Base-by-base conservation (phyloP, 2,329 filamentous ascomycete species). In the Venturia asperata region DNA sequence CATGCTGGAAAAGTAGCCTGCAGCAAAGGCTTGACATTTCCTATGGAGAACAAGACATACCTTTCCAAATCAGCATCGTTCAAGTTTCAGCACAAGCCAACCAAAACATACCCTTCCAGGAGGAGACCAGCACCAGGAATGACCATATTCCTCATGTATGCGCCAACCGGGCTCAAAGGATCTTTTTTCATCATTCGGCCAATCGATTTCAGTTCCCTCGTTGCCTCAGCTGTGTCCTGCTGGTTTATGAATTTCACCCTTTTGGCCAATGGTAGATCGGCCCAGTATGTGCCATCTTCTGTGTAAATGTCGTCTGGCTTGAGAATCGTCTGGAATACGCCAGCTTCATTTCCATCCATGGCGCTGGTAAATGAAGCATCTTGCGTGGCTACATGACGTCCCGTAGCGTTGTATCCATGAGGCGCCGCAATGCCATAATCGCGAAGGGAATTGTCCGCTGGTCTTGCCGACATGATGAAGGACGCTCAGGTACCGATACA, bases 21-120 rank as follows among this genome's bases (percentile, higher is more conserved):
- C 73, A 96, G 93, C 13, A 97, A 82, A 5, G 92, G 90, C 73
- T 89, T 86, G 69, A 97, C 81, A 77, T 96, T 97, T 66, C 93
- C 93, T 70, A 97, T 97, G 68, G 92, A 97, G 82, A 97, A 97
- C 24, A 97, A 84, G 52, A 97, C 92, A 74, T 97, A 97, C 91
- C 86, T n/a, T 62, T 62, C 39, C 24, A 34, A 24, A 13, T 13
- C 41, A 70, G 66, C 39, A 5, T 41, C 56, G 65, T 65, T 45
- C 61, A 47, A 24, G 56, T 9, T 49, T 5, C 17, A 21, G 41
- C 42, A 42, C 17, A 17, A 17, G n/a, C 27, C 17, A 10, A 43
- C 19, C 27, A 30, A 10, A 21, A 62, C 67, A 27, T 74, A 85
- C 80, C 86, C 93, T 82, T 97, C 93, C 37, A 97, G 84, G 74